These are phyloP conservation scores for Pilasporangium apinafurcum DNA, from an alignment of 352 stramenopile species.

Conservation along the genomic window DNA sequence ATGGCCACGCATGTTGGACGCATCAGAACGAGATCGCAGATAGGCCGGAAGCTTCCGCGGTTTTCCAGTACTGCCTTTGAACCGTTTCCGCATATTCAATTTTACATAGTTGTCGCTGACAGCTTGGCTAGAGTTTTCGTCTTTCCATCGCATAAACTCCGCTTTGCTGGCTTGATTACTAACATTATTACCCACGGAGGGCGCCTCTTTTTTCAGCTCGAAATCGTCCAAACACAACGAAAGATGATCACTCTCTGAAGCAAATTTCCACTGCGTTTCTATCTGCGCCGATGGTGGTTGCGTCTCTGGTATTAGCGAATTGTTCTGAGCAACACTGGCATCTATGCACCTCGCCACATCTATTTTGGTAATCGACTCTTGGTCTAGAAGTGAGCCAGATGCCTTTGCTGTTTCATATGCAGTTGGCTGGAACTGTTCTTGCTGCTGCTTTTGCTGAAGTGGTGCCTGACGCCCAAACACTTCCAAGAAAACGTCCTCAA, in stretches of 20 bases:
- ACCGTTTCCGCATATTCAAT: slow-evolving; percentile 72
- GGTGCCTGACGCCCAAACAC: slow-evolving; percentile 26
- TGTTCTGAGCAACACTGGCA: too few species aligned
- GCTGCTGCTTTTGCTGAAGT: slow-evolving; percentile 10
- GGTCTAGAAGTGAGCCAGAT: slow-evolving; percentile 1
- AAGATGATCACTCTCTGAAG: slow-evolving; percentile 12
- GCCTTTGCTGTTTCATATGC: not conserved
- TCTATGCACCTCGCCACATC: too few species aligned
- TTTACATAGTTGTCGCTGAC: slow-evolving; percentile 80
- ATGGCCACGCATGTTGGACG: not conserved
- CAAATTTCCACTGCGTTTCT: slow-evolving; percentile 24
- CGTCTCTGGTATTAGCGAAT: not conserved
- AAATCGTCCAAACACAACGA: slow-evolving; percentile 34
- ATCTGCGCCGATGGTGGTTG: slow-evolving; percentile 5
- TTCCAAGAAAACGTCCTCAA: slow-evolving; percentile 47
- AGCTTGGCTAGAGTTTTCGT: slow-evolving; percentile 30
- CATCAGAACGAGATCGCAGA: slow-evolving; percentile 26
- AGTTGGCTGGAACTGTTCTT: slow-evolving; percentile 6
- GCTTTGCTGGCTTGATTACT: slow-evolving; percentile 7
- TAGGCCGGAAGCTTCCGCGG: slow-evolving; percentile 66
- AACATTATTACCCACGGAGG: not conserved
- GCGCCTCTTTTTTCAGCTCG: slow-evolving; percentile 5
- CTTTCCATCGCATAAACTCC: slow-evolving; percentile 56
- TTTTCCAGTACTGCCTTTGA: slow-evolving; percentile 60
- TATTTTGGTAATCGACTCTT: not conserved